A percentile compares a stretch with the other conserved stretches of the same genome.
Conservation (phyloP, 1,284 basidiomycete genomes). For the Sporisorium iseilematis-ciliati region DNA sequence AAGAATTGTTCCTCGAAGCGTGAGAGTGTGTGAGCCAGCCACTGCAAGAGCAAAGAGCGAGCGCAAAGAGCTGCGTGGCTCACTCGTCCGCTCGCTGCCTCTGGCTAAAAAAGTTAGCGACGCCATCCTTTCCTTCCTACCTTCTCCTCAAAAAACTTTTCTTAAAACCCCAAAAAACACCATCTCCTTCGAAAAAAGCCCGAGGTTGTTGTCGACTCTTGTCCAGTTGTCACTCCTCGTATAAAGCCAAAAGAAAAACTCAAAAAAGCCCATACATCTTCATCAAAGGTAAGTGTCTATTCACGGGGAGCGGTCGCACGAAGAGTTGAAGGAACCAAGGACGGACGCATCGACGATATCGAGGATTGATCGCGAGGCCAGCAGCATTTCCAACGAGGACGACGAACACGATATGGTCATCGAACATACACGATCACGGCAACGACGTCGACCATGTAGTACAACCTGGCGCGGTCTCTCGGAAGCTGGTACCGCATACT, state of each 20-base stretch:
- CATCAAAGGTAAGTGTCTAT: constrained; percentile 31
- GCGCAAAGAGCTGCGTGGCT: not conserved
- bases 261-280: constrained; percentile 33
- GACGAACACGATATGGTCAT: not conserved
- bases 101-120: constrained; percentile 4
- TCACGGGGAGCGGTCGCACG: not conserved
- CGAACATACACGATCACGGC: not conserved
- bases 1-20: too few species aligned
- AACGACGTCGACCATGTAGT: not conserved
- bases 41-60: not conserved
- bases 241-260: constrained; percentile 42
- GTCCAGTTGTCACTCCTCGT: constrained; percentile 36
- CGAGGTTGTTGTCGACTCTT: constrained; percentile 41
- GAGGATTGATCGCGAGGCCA: not conserved
- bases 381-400: not conserved
- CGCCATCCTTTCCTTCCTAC: constrained; percentile 33
- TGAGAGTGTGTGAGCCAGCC: too few species aligned
- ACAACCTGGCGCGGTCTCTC: not conserved
- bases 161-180: constrained; percentile 51
- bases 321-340: not conserved
- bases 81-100: constrained; percentile 10
- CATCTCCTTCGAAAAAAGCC: constrained; percentile 37
- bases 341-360: constrained; percentile 1
- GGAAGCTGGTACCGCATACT: not conserved
- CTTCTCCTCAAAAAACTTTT: constrained; percentile 45